Conservation (phyloP, 139 green algal genomes). For the Edaphochlamys debaryana region DNA sequence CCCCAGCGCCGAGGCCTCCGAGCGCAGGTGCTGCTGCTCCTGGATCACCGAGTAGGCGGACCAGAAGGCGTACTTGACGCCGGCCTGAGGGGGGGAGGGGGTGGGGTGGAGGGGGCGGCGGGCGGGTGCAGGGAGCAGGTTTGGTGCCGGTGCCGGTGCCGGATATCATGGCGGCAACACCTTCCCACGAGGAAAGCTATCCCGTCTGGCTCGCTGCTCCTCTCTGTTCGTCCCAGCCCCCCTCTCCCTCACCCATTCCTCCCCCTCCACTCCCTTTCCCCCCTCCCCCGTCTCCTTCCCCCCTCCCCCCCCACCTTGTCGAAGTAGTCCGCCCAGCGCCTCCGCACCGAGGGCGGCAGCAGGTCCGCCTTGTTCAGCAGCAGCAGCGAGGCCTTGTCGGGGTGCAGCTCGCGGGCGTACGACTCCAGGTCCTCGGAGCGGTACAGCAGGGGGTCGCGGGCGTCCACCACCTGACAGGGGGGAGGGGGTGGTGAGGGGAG, state of each 20-base stretch:
- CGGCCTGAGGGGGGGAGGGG: slow-evolving; percentile 15
- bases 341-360: slow-evolving; percentile 72
- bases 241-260: not conserved
- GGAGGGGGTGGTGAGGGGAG: not conserved
- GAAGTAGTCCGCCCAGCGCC: slow-evolving; percentile 91
- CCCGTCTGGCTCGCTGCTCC: no score
- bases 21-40: slow-evolving; percentile 51
- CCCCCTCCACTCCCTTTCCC: not conserved
- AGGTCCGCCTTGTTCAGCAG: slow-evolving; percentile 99
- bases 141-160: no score
- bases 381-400: slow-evolving; percentile 81
- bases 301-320: slow-evolving; percentile 50
- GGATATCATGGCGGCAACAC: no score
- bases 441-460: slow-evolving; percentile 95
- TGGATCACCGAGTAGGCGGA: slow-evolving; percentile 73
- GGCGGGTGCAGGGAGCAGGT: no score
- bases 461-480: slow-evolving; percentile 90
- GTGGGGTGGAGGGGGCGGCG: not conserved
- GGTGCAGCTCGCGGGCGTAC: slow-evolving; percentile 77
- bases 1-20: slow-evolving; percentile 56
- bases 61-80: slow-evolving; percentile 85
- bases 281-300: not conserved
- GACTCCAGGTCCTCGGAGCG: slow-evolving; percentile 83
- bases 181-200: no score
- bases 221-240: not conserved